Evolutionary conservation across 129 eudicot species (phyloP).

Genomic region (Pseudognaphalium luteoalbum): DNA sequence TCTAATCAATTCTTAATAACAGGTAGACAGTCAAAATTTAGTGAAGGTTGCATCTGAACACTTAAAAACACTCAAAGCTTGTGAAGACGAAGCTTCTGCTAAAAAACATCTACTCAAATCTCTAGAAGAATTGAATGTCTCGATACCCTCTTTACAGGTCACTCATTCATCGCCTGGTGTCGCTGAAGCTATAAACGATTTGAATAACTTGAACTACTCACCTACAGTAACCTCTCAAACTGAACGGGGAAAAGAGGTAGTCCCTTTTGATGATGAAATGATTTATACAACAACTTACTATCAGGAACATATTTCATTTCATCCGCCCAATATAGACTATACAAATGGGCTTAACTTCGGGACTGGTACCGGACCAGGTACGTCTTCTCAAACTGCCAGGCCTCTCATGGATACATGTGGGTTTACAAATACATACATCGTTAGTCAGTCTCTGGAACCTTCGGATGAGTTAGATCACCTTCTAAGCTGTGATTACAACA

Average conservation of each 20-base stretch:
- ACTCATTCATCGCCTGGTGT: not conserved
- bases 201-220: not conserved
- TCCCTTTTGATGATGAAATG: slow-evolving; percentile 25
- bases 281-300: slow-evolving; percentile 1
- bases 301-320: not conserved
- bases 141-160: slow-evolving; percentile 14
- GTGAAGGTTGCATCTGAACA: slow-evolving; percentile 53
- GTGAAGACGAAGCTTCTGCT: slow-evolving; percentile 38
- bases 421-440: not conserved
- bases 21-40: slow-evolving; percentile 43
- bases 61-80: slow-evolving; percentile 32
- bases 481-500: not conserved
- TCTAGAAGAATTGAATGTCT: no score
- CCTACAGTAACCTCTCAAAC: slow-evolving; percentile 23
- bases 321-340: not conserved
- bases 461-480: not conserved
- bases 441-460: not conserved
- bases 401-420: not conserved
- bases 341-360: not conserved
- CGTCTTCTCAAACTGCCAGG: slow-evolving; percentile 14
- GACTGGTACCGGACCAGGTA: slow-evolving; percentile 25
- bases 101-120: not conserved
- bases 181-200: not conserved
- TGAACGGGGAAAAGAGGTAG: slow-evolving; percentile 26
- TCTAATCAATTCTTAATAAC: slow-evolving; percentile 14